A percentile compares a stretch with the other conserved stretches of the same genome.
phyloP scores from a whole-genome alignment of 1,139 yeast genomes.

The Blastobotrys elegans region DNA sequence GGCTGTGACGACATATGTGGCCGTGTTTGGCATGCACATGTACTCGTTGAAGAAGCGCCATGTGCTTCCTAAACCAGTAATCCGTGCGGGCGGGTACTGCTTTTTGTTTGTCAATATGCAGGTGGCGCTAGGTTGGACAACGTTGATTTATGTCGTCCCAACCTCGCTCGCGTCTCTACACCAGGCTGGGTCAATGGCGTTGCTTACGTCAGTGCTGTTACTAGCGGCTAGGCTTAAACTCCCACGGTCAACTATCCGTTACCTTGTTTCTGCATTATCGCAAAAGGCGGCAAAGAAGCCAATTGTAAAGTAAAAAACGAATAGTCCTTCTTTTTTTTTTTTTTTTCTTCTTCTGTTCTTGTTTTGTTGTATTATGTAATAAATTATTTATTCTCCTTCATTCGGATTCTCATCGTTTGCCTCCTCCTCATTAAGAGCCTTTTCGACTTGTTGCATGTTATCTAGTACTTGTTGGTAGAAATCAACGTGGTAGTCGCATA shows the following conservation, averaged over 20 bases:
- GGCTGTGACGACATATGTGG: slow-evolving; percentile 74
- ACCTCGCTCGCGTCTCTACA: slow-evolving; percentile 90
- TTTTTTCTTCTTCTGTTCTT: no score
- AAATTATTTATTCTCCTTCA: background rate
- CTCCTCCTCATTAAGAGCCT: background rate
- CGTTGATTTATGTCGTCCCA: slow-evolving; percentile 86
- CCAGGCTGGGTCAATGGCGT: slow-evolving; percentile 94
- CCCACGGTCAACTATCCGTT: slow-evolving; percentile 45
- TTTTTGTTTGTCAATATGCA: slow-evolving; percentile 83
- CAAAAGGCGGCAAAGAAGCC: slow-evolving; percentile 4
- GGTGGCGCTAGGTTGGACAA: slow-evolving; percentile 78
- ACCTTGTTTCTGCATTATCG: slow-evolving; percentile 12
- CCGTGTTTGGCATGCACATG: slow-evolving; percentile 61
- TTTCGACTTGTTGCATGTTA: slow-evolving; percentile 50
- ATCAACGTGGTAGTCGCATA: slow-evolving; percentile 71
- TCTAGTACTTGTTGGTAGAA: slow-evolving; percentile 69
- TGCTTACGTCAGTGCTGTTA: slow-evolving; percentile 72
- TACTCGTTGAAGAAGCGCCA: slow-evolving; percentile 45
- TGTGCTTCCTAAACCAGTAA: slow-evolving; percentile 58
- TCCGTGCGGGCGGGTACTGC: slow-evolving; percentile 55
- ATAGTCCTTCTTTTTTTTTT: no score
- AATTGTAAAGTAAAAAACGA: background rate
- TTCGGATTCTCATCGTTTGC: no score
- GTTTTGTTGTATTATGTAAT: no score
- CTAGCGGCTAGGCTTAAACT: slow-evolving; percentile 63